Evolutionary conservation across 805 yeast genomes (phyloP).

Genomic region (Candida stauntonica): DNA sequence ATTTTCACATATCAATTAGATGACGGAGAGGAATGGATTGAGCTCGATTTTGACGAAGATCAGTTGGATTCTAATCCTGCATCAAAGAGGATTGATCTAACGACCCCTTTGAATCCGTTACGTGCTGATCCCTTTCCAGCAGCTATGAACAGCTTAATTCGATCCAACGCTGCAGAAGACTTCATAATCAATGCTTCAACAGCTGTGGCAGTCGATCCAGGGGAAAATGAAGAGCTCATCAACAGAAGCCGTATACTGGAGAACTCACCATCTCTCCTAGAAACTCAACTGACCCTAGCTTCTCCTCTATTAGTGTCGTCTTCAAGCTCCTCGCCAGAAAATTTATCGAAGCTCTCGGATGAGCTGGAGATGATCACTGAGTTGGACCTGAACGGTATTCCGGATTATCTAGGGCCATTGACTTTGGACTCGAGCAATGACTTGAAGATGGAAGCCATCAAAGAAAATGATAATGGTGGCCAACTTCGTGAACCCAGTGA

Average conservation of each 20-base stretch:
- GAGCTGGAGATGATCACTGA: constrained; percentile 9
- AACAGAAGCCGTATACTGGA: constrained; percentile 6
- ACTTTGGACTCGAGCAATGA: constrained; percentile 16
- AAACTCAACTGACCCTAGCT: not conserved
- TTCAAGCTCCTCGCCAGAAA: constrained; percentile 1
- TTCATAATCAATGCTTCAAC: constrained; percentile 1
- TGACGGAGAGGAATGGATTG: too few relatives aligned
- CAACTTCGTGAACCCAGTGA: not conserved
- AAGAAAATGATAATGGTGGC: too few relatives aligned
- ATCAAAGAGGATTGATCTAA: too few relatives aligned
- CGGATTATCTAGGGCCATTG: constrained; percentile 8
- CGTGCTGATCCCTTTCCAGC: too few relatives aligned
- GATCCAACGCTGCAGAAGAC: too few relatives aligned
- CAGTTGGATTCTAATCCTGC: too few relatives aligned
- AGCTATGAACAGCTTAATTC: too few relatives aligned
- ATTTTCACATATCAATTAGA: too few relatives aligned
- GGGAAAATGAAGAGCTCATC: constrained; percentile 4
- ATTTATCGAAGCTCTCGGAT: constrained; percentile 16
- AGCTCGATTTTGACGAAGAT: too few relatives aligned
- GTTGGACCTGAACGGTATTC: not conserved
- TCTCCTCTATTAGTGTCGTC: not conserved
- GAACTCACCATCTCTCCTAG: not conserved
- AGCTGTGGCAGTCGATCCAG: not conserved
- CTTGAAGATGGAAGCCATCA: constrained; percentile 6
- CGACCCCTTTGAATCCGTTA: too few relatives aligned